Evolutionary conservation across 2,329 filamentous ascomycete genomes (phyloP), one percentile per base, ranked within the genome.

Genomic region (Bipolaris zeicola): DNA sequence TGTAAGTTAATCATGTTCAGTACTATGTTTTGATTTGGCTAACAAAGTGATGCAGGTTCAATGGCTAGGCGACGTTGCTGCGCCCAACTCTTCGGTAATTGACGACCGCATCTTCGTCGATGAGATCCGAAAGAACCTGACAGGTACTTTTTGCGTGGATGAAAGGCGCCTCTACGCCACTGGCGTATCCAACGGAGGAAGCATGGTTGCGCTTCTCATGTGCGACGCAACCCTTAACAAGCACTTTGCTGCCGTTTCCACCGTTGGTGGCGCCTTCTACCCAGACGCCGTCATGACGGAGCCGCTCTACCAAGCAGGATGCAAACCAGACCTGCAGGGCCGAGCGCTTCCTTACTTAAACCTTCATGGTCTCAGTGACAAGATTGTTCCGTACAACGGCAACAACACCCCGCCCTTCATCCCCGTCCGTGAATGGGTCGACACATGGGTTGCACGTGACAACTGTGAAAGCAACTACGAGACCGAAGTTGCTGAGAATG

Each of bases 151-250:
- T 56, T 83, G 80, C 65, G 71, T 83, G 50, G 77, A 83, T 60
- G 57, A 68, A 7, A 55, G 55, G 7, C 74, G 76, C 28, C 67
- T 83, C 34, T 83, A 81, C 55, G 75, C 76, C 7, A 76, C 77
- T 0, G 81, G 80, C 51, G 80, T 85, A 55, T 84, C 76, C 65
- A 84, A 85, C 39, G 83, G 82, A 5, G 84, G 81, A 4, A 83
- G 78, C 6, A 77, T 81, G 28, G 76, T 81, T 26, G 78, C 79
- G 3, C 77, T 78, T 14, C 66, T 76, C 1, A 80, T 82, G 16
- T 84, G 81, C 64, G 69, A 78, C 24, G 68, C 76, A 4, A 66
- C 68, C 5, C 65, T 77, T 3, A 77, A 77, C 20, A 58, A 43
- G 20, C 61, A 65, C 1, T 78, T 83, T 52, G 80, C 81, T 3